A percentile compares a stretch with the other conserved stretches of the same genome.
phyloP scores from a whole-genome alignment of 192 early-diverging fungal species.

The Entophlyctis luteolus region DNA sequence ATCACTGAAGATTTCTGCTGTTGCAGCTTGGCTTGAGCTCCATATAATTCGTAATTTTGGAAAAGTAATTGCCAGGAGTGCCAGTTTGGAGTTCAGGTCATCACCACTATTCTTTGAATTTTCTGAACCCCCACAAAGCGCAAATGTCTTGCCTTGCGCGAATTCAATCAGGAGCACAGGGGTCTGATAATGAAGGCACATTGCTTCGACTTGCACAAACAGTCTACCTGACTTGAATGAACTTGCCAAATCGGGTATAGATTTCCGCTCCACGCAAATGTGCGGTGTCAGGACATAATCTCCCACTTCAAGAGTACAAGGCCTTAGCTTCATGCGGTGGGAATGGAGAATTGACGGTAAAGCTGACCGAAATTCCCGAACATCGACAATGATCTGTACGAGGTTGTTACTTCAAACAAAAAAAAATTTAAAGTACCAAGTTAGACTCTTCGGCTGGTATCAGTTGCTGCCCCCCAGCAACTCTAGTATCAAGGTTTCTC shows the following conservation, averaged over 20 bases:
- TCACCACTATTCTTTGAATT: slow-evolving; percentile 3
- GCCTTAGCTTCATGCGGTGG: slow-evolving; percentile 66
- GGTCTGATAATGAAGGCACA: slow-evolving; percentile 74
- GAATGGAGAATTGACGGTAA: slow-evolving; percentile 83
- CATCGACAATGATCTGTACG: slow-evolving; percentile 73
- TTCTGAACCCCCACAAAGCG: slow-evolving; percentile 26
- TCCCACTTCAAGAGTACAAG: slow-evolving; percentile 85
- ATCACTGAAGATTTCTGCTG: slow-evolving; percentile 85
- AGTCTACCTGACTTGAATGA: slow-evolving; percentile 80
- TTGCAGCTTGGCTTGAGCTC: slow-evolving; percentile 79
- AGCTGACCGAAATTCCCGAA: slow-evolving; percentile 88
- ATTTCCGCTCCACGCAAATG: slow-evolving; percentile 91
- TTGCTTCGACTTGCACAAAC: slow-evolving; percentile 86
- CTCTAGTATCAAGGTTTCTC: slow-evolving; percentile 54
- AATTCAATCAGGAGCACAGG: slow-evolving; percentile 91
- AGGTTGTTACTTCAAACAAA: slow-evolving; percentile 5
- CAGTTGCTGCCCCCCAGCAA: slow-evolving; percentile 57
- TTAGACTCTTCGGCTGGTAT: slow-evolving; percentile 15
- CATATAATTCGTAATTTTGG: slow-evolving; percentile 82
- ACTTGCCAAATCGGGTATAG: slow-evolving; percentile 77
- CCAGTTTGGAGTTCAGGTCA: slow-evolving; percentile 32
- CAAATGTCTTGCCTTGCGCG: slow-evolving; percentile 77
- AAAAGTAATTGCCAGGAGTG: slow-evolving; percentile 73
- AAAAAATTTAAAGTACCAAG: background rate
- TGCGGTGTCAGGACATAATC: slow-evolving; percentile 86